These are phyloP conservation scores for Potentilla sterilis DNA, from an alignment of 306 rosid genomes.

Conservation along the genomic window DNA sequence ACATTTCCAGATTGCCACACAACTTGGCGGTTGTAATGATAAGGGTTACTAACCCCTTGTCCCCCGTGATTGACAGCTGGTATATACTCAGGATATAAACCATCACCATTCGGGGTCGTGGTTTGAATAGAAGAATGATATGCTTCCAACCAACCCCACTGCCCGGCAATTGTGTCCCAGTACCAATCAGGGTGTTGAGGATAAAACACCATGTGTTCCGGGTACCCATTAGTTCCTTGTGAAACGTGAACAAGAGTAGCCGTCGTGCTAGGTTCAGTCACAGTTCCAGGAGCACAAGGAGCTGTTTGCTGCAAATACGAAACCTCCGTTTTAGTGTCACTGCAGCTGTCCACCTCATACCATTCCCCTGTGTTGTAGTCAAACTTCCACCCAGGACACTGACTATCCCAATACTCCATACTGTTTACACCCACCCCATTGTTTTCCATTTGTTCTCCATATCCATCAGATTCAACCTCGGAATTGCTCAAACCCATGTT, in stretches of 20 bases:
- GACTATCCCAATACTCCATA: constrained; percentile 66
- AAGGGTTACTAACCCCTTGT: constrained; percentile 18
- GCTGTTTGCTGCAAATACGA: constrained; percentile 56
- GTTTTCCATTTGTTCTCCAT: constrained; percentile 31
- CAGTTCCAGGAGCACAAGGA: constrained; percentile 46
- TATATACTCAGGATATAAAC: constrained; percentile 34
- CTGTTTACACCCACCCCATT: constrained; percentile 55
- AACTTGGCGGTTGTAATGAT: constrained; percentile 42
- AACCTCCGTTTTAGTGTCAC: constrained; percentile 38
- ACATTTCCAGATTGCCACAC: constrained; percentile 35
- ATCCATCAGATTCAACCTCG: constrained; percentile 40
- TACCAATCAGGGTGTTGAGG: constrained; percentile 85
- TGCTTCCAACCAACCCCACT: constrained; percentile 66
- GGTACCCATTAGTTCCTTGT: constrained; percentile 61
- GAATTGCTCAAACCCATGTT: constrained; percentile 28
- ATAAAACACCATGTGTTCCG: constrained; percentile 74
- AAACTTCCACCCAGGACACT: constrained; percentile 76
- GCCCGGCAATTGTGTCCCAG: constrained; percentile 63
- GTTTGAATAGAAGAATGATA: constrained; percentile 47
- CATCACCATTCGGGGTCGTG: constrained; percentile 15
- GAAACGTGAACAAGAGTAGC: constrained; percentile 52
- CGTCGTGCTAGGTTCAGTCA: constrained; percentile 51
- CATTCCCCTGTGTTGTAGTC: constrained; percentile 64
- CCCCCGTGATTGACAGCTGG: constrained; percentile 43
- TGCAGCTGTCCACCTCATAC: constrained; percentile 58